Evolutionary conservation across 2,329 filamentous ascomycete genomes (phyloP).

Genomic region (Triangularia setosa): DNA sequence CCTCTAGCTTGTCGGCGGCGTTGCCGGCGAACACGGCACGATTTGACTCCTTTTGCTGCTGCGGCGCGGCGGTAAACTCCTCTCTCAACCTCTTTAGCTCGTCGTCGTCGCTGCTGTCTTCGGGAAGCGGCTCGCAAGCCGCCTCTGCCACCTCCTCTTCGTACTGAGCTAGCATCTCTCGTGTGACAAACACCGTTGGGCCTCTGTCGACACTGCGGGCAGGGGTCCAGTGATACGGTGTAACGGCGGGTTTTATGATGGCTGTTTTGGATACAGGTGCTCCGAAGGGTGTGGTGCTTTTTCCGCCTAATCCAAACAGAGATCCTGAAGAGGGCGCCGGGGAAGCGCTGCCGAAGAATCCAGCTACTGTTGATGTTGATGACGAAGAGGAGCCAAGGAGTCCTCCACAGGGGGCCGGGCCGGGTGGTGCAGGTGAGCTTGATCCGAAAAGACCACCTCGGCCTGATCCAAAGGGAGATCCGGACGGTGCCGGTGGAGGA

Average conservation of each 20-base stretch:
- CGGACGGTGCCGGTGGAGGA: not conserved
- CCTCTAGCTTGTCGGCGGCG: conserved; percentile 33
- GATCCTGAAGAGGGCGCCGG: not conserved
- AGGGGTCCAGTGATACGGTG: not conserved
- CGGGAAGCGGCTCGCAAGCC: not conserved
- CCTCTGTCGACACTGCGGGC: not conserved
- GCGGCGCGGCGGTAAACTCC: no score
- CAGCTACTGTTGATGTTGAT: not conserved
- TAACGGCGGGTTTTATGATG: not conserved
- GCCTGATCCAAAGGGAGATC: no score
- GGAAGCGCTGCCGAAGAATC: not conserved
- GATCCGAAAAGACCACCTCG: not conserved
- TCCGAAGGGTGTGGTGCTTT: not conserved
- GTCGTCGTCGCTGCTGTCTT: not conserved
- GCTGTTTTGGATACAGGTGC: not conserved
- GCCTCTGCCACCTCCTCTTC: not conserved
- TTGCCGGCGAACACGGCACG: not conserved
- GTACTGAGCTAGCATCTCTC: not conserved
- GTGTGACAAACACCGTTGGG: not conserved
- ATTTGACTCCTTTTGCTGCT: not conserved
- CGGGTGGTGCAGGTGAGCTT: not conserved
- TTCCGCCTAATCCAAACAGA: not conserved
- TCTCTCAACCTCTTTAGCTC: not conserved
- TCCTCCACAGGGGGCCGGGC: not conserved
- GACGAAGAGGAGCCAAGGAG: not conserved